Evolutionary conservation across 257 asterid species (phyloP).

Genomic region (Solanum sitiens): DNA sequence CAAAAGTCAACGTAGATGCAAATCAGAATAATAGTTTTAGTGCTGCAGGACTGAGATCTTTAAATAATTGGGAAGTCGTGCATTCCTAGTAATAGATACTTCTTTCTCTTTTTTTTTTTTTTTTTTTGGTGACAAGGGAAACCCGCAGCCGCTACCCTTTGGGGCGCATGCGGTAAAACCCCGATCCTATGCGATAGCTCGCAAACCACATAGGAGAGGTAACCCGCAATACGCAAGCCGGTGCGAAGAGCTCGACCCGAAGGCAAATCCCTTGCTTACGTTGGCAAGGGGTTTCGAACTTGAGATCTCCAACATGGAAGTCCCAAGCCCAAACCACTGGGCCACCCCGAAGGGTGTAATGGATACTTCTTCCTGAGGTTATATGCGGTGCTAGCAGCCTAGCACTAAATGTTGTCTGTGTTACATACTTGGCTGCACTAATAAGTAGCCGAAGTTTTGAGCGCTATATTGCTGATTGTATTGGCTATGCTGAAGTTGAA

Average conservation of each 20-base stretch:
- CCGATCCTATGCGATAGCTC: too few species aligned
- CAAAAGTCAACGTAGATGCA: not conserved
- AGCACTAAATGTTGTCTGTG: not conserved
- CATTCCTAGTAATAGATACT: not conserved
- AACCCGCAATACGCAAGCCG: too few species aligned
- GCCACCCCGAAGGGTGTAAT: not conserved
- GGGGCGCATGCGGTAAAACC: too few species aligned
- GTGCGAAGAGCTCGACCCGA: too few species aligned
- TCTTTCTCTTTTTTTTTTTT: not conserved
- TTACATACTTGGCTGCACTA: not conserved
- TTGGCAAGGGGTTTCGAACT: too few species aligned
- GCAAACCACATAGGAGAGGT: too few species aligned
- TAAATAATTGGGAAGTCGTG: not conserved
- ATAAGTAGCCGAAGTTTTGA: not conserved
- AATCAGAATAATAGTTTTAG: not conserved
- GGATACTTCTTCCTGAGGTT: not conserved
- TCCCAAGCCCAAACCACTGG: too few species aligned
- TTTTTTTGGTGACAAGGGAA: too few species aligned
- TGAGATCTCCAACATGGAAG: too few species aligned
- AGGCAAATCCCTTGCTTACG: too few species aligned
- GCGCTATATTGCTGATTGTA: not conserved
- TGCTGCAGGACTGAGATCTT: not conserved
- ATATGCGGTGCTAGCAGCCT: not conserved
- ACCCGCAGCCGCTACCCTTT: too few species aligned
- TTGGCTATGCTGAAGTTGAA: not conserved